phyloP scores from a whole-genome alignment of 345 rosid species.

The Ceriops tagal region DNA sequence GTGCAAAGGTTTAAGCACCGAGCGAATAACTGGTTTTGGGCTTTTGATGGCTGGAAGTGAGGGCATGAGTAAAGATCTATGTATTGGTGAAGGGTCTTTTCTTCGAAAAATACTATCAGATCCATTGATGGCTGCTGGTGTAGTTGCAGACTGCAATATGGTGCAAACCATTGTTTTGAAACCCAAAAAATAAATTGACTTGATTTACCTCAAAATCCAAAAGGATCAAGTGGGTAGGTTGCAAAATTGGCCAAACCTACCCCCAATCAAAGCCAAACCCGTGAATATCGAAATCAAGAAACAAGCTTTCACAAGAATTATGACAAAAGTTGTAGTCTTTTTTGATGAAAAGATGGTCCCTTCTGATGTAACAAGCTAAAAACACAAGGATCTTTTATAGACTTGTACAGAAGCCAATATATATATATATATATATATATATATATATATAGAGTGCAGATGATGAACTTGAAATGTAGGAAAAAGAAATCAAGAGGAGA shows the following conservation, averaged over 20 bases:
- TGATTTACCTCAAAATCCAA: not conserved
- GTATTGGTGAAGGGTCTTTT: conserved; percentile 19
- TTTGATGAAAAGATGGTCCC: not conserved
- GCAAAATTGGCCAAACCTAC: not conserved
- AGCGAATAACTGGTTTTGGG: conserved; percentile 25
- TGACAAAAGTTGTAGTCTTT: not conserved
- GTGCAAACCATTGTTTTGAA: conserved; percentile 39
- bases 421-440: not conserved
- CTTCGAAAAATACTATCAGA: conserved; percentile 35
- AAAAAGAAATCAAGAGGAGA: not conserved
- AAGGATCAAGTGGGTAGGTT: conserved; percentile 5
- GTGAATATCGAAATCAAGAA: conserved; percentile 7
- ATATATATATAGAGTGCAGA: too few species aligned
- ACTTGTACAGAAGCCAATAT: not conserved
- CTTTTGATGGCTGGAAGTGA: conserved; percentile 25
- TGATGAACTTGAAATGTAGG: too few species aligned
- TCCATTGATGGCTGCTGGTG: conserved; percentile 39
- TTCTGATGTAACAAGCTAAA: not conserved
- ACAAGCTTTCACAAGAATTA: conserved; percentile 2
- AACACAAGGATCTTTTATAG: not conserved
- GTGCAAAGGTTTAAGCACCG: conserved; percentile 60
- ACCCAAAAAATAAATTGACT: not conserved
- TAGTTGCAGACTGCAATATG: conserved; percentile 31
- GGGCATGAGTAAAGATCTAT: conserved; percentile 39
- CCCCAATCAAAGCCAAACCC: not conserved